phyloP scores from a whole-genome alignment of 2,329 filamentous ascomycete genomes.

The Trichophyton verrucosum region DNA sequence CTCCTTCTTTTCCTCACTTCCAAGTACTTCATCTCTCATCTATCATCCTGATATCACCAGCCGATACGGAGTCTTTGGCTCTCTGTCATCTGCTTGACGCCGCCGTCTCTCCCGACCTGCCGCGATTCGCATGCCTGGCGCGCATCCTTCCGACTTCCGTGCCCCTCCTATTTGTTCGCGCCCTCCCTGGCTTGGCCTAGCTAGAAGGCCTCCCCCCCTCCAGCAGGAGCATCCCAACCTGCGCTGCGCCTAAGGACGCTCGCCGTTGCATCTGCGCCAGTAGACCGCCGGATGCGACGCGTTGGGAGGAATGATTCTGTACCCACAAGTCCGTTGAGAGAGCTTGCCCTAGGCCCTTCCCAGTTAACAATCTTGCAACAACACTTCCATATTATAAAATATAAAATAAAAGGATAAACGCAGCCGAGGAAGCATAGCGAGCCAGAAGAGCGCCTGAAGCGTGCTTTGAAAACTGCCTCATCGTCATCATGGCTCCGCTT shows the following conservation, averaged over 20 bases:
- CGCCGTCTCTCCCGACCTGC: neutral
- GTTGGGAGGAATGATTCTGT: neutral
- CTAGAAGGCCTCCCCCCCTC: neutral
- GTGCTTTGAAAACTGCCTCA: neutral
- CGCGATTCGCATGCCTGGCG: neutral
- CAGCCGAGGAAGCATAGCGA: neutral
- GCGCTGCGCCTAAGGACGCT: neutral
- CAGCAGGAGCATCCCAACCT: neutral
- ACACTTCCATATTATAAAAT: neutral
- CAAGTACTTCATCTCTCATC: neutral
- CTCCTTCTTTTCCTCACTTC: neutral
- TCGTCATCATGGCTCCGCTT: slow-evolving; percentile 7
- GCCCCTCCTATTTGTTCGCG: slow-evolving; percentile 3
- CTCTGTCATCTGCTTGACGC: neutral
- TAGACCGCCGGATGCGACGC: neutral
- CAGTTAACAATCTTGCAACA: neutral
- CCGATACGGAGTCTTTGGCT: neutral
- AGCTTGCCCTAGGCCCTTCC: neutral
- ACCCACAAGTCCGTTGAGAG: neutral
- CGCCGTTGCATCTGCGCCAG: neutral
- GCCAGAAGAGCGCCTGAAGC: neutral
- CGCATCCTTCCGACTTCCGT: neutral
- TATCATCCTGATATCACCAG: neutral
- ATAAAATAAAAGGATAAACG: too few species aligned
- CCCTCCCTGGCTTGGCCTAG: neutral